A percentile compares a stretch with the other conserved stretches of the same genome.
phyloP scores from a whole-genome alignment of 495 filamentous ascomycete genomes.

The Penicillium cosmopolitanum region DNA sequence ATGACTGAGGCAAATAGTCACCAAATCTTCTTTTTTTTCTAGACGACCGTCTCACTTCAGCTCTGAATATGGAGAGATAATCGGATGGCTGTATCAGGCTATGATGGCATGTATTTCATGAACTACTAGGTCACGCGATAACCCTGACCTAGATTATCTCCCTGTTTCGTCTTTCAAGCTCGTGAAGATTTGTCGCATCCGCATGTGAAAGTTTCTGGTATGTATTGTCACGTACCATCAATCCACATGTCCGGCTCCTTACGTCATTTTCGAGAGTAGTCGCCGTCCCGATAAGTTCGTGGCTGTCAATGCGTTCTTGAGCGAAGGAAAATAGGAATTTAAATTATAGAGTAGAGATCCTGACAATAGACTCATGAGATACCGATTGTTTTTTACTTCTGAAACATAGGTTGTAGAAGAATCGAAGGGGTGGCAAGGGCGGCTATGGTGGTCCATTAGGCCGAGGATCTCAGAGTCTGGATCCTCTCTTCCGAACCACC shows the following conservation, averaged over 20 bases:
- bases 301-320: slow-evolving; percentile 3
- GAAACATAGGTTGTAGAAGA: not conserved
- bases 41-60: not conserved
- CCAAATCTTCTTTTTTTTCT: not conserved
- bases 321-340: not conserved
- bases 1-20: slow-evolving; percentile 23
- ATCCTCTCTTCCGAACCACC: slow-evolving; percentile 49
- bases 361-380: slow-evolving; percentile 6
- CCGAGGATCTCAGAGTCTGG: slow-evolving; percentile 46
- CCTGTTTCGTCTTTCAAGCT: not conserved
- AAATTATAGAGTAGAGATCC: not conserved
- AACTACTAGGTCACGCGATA: not conserved
- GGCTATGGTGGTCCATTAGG: slow-evolving; percentile 36
- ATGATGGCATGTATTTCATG: not conserved
- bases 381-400: slow-evolving; percentile 12
- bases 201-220: slow-evolving; percentile 37
- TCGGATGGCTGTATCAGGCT: not conserved
- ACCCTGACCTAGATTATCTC: not conserved
- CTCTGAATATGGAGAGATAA: not conserved
- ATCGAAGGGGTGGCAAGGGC: slow-evolving; percentile 14
- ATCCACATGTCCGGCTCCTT: slow-evolving; percentile 29
- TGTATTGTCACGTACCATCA: slow-evolving; percentile 22
- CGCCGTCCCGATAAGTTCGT: slow-evolving; percentile 18
- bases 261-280: slow-evolving; percentile 34
- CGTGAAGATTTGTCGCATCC: slow-evolving; percentile 7